Conservation (phyloP, 306 rosid genomes). For the Herpetospermum pedunculosum region DNA sequence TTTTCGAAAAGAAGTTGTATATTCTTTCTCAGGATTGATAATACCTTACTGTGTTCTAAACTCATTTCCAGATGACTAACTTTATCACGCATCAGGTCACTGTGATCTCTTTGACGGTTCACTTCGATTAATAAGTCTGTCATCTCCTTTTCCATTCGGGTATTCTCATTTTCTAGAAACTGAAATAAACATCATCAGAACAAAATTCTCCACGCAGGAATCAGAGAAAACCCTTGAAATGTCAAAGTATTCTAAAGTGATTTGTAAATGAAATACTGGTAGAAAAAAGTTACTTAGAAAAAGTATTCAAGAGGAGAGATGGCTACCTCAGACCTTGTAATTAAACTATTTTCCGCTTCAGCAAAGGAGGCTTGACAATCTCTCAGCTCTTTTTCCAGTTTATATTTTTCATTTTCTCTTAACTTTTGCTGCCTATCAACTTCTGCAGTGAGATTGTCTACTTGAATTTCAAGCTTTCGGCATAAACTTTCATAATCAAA, state of each 20-base stretch:
- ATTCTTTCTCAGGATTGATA: not conserved
- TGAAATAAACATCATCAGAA: conserved; percentile 18
- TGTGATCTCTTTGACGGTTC: conserved; percentile 35
- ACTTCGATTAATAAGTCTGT: conserved; percentile 23
- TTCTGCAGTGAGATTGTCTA: conserved; percentile 50
- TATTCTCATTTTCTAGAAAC: conserved; percentile 41
- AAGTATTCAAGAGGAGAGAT: not conserved
- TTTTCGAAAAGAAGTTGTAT: not conserved
- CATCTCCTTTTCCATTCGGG: conserved; percentile 31
- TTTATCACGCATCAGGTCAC: conserved; percentile 30
- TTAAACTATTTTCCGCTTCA: conserved; percentile 29
- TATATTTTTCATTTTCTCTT: conserved; percentile 26
- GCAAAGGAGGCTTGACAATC: conserved; percentile 27
- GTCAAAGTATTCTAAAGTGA: not conserved
- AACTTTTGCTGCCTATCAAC: conserved; percentile 48
- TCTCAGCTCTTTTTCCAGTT: conserved; percentile 36
- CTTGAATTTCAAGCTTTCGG: conserved; percentile 55
- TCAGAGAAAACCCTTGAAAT: not conserved
- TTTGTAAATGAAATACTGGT: not conserved
- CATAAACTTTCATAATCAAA: conserved; percentile 58
- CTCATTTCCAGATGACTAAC: conserved; percentile 32
- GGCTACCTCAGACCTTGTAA: conserved; percentile 53
- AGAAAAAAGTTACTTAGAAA: not conserved
- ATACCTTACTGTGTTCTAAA: conserved; percentile 39
- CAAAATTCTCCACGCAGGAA: not conserved